These are phyloP conservation scores for Tylopilus sp. DNA, from an alignment of 768 basidiomycete species.

Conservation along the genomic window DNA sequence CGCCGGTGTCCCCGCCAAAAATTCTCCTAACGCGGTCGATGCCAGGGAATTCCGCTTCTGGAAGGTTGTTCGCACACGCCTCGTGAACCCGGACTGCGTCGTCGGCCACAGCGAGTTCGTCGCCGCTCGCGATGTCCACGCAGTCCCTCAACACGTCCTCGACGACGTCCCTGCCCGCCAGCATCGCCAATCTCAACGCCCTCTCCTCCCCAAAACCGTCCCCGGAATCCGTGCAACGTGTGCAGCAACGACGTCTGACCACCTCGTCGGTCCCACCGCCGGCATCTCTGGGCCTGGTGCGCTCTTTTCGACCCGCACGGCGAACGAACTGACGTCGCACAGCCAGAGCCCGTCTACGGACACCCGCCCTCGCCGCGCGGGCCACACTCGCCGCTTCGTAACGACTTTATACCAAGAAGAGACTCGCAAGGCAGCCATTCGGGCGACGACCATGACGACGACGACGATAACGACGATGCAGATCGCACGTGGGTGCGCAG, in stretches of 20 bases:
- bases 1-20: conserved; percentile 16
- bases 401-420: conserved; percentile 47
- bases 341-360: conserved; percentile 47
- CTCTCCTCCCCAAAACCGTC: conserved; percentile 28
- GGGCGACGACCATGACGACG: conserved; percentile 38
- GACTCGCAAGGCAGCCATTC: conserved; percentile 52
- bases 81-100: conserved; percentile 17
- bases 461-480: conserved; percentile 32
- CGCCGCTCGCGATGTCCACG: conserved; percentile 24
- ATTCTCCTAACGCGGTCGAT: conserved; percentile 20
- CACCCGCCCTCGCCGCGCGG: conserved; percentile 37
- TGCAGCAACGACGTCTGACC: conserved; percentile 38
- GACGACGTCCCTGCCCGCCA: conserved; percentile 32
- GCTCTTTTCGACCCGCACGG: background rate
- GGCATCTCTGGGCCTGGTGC: conserved; percentile 40
- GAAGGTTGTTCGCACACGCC: conserved; percentile 22
- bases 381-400: conserved; percentile 71
- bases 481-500: conserved; percentile 31
- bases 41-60: conserved; percentile 5
- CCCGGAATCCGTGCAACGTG: conserved; percentile 12
- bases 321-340: conserved; percentile 5
- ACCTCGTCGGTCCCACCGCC: conserved; percentile 35
- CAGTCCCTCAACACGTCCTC: conserved; percentile 32
- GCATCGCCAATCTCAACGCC: conserved; percentile 33
- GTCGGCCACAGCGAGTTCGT: conserved; percentile 27